phyloP scores from a whole-genome alignment of 2,329 filamentous ascomycete genomes.

The Botrytis cinerea region DNA sequence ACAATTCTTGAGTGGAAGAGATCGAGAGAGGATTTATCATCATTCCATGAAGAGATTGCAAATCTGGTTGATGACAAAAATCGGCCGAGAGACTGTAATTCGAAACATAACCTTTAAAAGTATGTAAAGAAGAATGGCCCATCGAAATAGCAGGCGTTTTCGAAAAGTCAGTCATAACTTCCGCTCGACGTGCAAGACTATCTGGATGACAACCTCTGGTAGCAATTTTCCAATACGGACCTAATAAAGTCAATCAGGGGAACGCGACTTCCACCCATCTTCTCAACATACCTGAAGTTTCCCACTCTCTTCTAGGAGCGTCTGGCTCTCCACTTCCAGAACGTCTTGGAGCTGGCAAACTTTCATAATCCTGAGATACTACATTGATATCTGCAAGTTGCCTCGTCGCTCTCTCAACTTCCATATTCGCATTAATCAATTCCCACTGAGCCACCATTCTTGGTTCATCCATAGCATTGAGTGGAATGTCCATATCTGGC shows the following conservation, averaged over 20 bases:
- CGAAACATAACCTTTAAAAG: conserved; percentile 45
- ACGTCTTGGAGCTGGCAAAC: conserved; percentile 41
- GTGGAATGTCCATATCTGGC: conserved; percentile 66
- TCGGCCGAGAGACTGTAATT: conserved; percentile 48
- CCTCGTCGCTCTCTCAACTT: conserved; percentile 47
- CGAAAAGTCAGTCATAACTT: conserved; percentile 49
- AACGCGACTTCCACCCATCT: conserved; percentile 44
- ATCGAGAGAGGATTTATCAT: conserved; percentile 56
- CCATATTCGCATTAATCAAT: conserved; percentile 53
- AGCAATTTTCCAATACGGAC: conserved; percentile 57
- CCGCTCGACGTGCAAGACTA: conserved; percentile 57
- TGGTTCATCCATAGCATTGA: conserved; percentile 66
- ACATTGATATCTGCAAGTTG: conserved; percentile 60
- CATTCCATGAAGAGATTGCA: conserved; percentile 57
- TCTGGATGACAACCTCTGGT: conserved; percentile 62
- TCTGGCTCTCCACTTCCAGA: not conserved
- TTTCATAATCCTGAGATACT: conserved; percentile 52
- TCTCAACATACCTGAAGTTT: conserved; percentile 40
- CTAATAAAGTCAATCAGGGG: conserved; percentile 51
- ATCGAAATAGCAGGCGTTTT: conserved; percentile 52
- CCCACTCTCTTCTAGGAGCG: conserved; percentile 28
- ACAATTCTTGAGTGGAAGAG: conserved; percentile 54
- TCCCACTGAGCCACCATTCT: conserved; percentile 61
- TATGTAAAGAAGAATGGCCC: conserved; percentile 47
- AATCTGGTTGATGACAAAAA: conserved; percentile 54